These are phyloP conservation scores for Babesia sp. DNA, from an alignment of 169 alveolate genomes.

Conservation along the genomic window DNA sequence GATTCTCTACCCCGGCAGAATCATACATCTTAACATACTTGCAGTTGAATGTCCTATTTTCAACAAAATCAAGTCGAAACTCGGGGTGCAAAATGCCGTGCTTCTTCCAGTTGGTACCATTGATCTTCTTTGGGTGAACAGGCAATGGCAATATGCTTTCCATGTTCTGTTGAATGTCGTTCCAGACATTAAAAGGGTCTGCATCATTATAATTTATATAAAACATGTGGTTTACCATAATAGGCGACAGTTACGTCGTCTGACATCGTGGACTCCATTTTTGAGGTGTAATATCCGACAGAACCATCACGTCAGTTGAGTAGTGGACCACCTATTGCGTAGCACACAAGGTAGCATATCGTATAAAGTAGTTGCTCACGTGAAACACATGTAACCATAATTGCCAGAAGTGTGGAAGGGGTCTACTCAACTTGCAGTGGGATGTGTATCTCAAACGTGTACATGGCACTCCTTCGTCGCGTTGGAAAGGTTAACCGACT, in stretches of 20 bases:
- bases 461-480: too few relatives aligned
- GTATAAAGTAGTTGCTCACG: too few relatives aligned
- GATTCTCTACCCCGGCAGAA: neutral
- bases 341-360: too few relatives aligned
- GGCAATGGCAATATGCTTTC: conserved; percentile 10
- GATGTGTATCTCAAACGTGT: too few relatives aligned
- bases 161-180: neutral
- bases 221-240: neutral
- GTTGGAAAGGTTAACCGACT: too few relatives aligned
- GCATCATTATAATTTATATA: neutral
- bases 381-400: too few relatives aligned
- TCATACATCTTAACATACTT: conserved; percentile 23
- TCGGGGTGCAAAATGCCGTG: neutral
- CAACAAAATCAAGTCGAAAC: neutral
- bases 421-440: too few relatives aligned
- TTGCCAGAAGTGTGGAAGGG: too few relatives aligned
- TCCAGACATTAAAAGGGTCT: conserved; percentile 37
- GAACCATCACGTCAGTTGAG: neutral
- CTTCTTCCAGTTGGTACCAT: neutral
- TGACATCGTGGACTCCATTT: neutral
- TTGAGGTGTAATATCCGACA: neutral
- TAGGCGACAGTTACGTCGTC: conserved; percentile 10
- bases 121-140: conserved; percentile 8
- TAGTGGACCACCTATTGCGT: neutral
- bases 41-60: conserved; percentile 12